These are phyloP conservation scores for Brassica incana DNA, from an alignment of 345 rosid genomes.

Conservation along the genomic window DNA sequence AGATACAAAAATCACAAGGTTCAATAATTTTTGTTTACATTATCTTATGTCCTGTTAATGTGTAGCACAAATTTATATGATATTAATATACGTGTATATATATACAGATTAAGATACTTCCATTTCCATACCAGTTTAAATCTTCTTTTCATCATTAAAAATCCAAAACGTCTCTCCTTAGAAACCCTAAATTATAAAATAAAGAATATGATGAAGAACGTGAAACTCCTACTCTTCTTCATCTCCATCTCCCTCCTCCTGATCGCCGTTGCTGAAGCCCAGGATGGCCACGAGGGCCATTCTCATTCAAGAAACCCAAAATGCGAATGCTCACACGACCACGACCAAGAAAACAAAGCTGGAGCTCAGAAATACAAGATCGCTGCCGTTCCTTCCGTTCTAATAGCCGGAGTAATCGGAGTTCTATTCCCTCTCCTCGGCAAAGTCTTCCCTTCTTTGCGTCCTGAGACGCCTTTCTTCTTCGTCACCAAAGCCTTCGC, in stretches of 20 bases:
- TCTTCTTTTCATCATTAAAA: not conserved
- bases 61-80: not conserved
- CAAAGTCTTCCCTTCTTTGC: constrained; percentile 32
- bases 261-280: constrained; percentile 6
- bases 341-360: constrained; percentile 26
- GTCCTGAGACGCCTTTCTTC: constrained; percentile 41
- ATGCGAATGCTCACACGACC: constrained; percentile 39
- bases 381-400: constrained; percentile 31
- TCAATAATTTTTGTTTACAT: not conserved
- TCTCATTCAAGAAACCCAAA: constrained; percentile 11
- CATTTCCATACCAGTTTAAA: not conserved
- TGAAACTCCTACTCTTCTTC: constrained; percentile 25
- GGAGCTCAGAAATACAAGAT: constrained; percentile 39
- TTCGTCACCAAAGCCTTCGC: constrained; percentile 52
- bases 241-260: constrained; percentile 16
- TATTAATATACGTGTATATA: not conserved
- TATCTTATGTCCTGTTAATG: not conserved
- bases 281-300: constrained; percentile 16
- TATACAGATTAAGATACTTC: constrained; percentile 14
- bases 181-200: constrained; percentile 2
- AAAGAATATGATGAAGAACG: constrained; percentile 4
- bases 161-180: not conserved
- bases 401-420: constrained; percentile 30
- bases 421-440: constrained; percentile 38
- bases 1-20: constrained; percentile 7